phyloP scores from a whole-genome alignment of 2,329 filamentous ascomycete species.

The Graphiopsis chlorocephala region DNA sequence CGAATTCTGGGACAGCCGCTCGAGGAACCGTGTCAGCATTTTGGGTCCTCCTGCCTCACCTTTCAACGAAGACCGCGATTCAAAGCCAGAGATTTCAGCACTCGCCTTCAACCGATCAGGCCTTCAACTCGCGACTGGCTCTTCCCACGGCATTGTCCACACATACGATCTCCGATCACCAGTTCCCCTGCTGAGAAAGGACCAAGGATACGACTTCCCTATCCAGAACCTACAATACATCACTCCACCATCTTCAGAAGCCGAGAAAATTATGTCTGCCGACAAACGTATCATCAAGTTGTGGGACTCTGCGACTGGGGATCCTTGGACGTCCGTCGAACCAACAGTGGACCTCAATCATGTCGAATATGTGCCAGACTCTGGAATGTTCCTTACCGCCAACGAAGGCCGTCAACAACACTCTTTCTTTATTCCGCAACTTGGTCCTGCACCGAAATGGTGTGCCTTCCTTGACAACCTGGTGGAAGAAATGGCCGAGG shows the following conservation, averaged over 20 bases:
- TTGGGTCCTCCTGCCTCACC: conserved; percentile 42
- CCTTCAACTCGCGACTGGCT: conserved; percentile 79
- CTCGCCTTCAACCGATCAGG: conserved; percentile 83
- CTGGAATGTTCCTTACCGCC: conserved; percentile 91
- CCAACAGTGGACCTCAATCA: conserved; percentile 92
- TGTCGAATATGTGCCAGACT: conserved; percentile 87
- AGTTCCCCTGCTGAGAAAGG: conserved; percentile 80
- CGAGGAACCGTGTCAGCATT: conserved; percentile 75
- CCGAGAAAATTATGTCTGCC: conserved; percentile 77
- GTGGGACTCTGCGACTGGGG: conserved; percentile 80
- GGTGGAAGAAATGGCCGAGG: conserved; percentile 97
- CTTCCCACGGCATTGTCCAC: conserved; percentile 82
- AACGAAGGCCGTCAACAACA: conserved; percentile 96
- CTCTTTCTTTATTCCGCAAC: conserved; percentile 88
- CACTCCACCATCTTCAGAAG: conserved; percentile 61
- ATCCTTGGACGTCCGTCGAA: conserved; percentile 93
- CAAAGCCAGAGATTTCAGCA: conserved; percentile 70
- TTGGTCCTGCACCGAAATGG: conserved; percentile 92
- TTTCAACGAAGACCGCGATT: conserved; percentile 27
- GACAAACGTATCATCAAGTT: conserved; percentile 98
- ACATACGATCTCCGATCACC: conserved; percentile 91
- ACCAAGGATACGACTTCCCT: conserved; percentile 91
- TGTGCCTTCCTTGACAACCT: conserved; percentile 96
- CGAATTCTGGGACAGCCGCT: conserved; percentile 92
- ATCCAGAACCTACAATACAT: conserved; percentile 79